These are phyloP conservation scores for fission yeast (Schizosaccharomyces pombe) DNA, from an alignment of 805 yeast genomes.

Conservation along the genomic window DNA sequence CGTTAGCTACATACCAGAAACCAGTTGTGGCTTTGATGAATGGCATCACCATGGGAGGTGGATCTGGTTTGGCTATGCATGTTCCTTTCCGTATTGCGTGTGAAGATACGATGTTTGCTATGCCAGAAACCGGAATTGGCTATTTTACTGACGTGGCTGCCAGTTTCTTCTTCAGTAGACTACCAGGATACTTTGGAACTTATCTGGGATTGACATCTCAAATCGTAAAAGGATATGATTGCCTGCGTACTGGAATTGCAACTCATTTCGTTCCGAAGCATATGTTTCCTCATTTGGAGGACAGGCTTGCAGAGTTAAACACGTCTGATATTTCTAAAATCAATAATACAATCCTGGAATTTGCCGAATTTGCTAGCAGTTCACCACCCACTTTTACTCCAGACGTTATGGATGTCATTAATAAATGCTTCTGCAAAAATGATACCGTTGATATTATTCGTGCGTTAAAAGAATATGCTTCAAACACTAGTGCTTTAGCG, in stretches of 20 bases:
- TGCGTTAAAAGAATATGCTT: slow-evolving; percentile 58
- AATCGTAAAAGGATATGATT: slow-evolving; percentile 51
- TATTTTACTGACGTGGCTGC: slow-evolving; percentile 92
- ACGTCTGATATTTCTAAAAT: slow-evolving; percentile 1
- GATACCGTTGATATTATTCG: slow-evolving; percentile 23
- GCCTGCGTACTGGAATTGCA: slow-evolving; percentile 64
- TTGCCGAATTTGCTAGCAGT: slow-evolving; percentile 18
- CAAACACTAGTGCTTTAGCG: slow-evolving; percentile 37
- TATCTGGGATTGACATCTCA: slow-evolving; percentile 75
- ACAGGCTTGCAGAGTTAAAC: slow-evolving; percentile 40
- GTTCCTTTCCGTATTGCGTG: slow-evolving; percentile 86
- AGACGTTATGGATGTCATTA: background rate
- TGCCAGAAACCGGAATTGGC: slow-evolving; percentile 97
- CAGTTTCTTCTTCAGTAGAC: slow-evolving; percentile 62
- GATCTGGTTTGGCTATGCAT: slow-evolving; percentile 78
- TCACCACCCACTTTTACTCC: too few species aligned
- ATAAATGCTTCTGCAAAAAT: too few species aligned
- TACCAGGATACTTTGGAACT: slow-evolving; percentile 64
- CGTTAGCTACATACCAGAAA: slow-evolving; percentile 59
- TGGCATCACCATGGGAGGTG: slow-evolving; percentile 93
- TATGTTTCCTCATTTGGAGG: slow-evolving; percentile 35
- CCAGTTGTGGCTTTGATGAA: slow-evolving; percentile 72
- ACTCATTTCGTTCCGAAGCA: slow-evolving; percentile 66
- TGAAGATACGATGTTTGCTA: slow-evolving; percentile 72
- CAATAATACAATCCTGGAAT: slow-evolving; percentile 4